Evolutionary conservation across 176 grass and related monocot genomes (phyloP).

Genomic region (Aegilops longissima): DNA sequence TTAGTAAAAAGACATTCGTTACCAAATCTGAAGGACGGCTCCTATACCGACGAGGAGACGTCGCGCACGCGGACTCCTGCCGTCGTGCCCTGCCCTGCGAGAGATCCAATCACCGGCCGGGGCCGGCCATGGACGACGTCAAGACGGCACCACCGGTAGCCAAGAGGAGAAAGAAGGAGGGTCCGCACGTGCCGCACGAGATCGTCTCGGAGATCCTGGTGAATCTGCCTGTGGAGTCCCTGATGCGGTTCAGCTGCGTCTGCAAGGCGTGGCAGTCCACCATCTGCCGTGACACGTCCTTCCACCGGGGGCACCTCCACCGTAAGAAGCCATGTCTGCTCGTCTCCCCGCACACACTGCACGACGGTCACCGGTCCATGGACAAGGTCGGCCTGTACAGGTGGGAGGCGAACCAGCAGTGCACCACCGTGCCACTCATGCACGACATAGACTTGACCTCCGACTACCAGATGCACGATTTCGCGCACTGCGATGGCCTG

Average conservation of each 20-base stretch:
- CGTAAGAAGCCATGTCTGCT: neutral
- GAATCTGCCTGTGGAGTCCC: neutral
- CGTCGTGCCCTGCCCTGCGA: no score
- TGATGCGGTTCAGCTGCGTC: neutral
- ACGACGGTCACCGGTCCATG: neutral
- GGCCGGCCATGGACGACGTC: no score
- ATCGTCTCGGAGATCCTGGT: neutral
- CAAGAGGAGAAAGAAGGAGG: neutral
- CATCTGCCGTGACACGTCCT: neutral
- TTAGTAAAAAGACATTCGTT: no score
- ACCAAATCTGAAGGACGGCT: no score
- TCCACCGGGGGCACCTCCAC: neutral
- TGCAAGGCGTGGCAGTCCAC: conserved; percentile 7
- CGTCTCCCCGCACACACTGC: neutral
- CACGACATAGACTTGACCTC: neutral
- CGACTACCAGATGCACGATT: neutral
- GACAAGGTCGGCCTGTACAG: neutral
- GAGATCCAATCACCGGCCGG: no score
- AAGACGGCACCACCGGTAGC: no score
- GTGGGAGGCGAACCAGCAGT: neutral
- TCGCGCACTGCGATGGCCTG: conserved; percentile 8
- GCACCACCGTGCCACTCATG: neutral
- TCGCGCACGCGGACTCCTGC: no score
- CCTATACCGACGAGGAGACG: no score
- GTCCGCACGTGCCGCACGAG: neutral